These are phyloP conservation scores for Mycosphaerella sp. DNA, from an alignment of 2,329 filamentous ascomycete genomes.

Conservation along the genomic window DNA sequence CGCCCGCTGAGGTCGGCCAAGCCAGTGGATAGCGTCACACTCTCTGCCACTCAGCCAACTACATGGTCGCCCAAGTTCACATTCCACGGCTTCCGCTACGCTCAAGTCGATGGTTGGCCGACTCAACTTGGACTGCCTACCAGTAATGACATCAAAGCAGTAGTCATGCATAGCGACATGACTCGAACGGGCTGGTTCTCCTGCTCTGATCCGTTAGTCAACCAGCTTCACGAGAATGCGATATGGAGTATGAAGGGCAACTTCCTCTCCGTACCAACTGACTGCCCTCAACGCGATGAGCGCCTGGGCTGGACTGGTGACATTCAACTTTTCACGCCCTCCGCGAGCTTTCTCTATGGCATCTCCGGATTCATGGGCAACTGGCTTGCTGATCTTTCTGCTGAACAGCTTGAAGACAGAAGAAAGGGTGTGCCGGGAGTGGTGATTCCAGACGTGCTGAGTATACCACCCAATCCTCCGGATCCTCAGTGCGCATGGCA, in stretches of 20 bases:
- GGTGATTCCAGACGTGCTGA: background rate
- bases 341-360: constrained; percentile 50
- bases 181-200: constrained; percentile 45
- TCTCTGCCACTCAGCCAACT: constrained; percentile 20
- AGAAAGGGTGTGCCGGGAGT: background rate
- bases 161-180: constrained; percentile 50
- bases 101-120: constrained; percentile 45
- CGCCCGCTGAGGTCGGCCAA: constrained; percentile 43
- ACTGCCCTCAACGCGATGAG: constrained; percentile 53
- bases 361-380: constrained; percentile 45
- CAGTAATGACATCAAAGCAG: constrained; percentile 31
- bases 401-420: constrained; percentile 29
- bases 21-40: constrained; percentile 38
- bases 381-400: constrained; percentile 47
- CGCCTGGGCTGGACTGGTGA: constrained; percentile 51
- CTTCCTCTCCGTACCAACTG: constrained; percentile 52
- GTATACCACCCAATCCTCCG: background rate
- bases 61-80: constrained; percentile 47
- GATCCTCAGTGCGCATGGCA: constrained; percentile 29
- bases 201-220: constrained; percentile 48
- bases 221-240: constrained; percentile 50
- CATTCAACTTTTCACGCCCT: constrained; percentile 45
- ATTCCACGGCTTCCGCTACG: constrained; percentile 50
- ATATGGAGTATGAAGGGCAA: constrained; percentile 55
- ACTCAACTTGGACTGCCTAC: constrained; percentile 14